Percentiles rank a stretch among this genome's conserved stretches.
Evolutionary conservation across 441 rosid species (phyloP).

Genomic region (California macrophylla): DNA sequence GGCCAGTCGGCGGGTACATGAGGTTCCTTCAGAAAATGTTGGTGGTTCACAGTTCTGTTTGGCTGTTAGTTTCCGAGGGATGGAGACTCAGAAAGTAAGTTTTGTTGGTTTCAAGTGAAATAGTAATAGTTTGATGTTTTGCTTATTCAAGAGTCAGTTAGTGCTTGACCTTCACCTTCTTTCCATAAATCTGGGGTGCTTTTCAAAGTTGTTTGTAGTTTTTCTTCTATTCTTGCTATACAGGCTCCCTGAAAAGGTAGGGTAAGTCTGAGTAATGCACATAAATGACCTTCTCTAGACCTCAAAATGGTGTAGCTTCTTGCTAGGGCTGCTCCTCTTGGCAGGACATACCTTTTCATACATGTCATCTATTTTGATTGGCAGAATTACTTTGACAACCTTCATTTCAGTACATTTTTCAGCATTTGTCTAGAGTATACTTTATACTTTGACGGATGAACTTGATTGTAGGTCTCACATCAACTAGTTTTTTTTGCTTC

Average conservation of each 20-base stretch:
- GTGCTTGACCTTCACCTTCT: background rate
- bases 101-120: constrained; percentile 17
- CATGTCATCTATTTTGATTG: background rate
- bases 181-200: background rate
- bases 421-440: constrained; percentile 1
- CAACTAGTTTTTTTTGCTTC: background rate
- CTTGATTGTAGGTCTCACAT: background rate
- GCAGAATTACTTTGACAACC: background rate
- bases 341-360: background rate
- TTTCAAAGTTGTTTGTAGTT: background rate
- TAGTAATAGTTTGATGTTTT: background rate
- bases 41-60: constrained; percentile 87
- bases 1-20: constrained; percentile 86
- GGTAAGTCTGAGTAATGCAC: background rate
- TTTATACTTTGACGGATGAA: background rate
- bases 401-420: background rate
- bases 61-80: constrained; percentile 73
- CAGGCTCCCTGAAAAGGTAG: background rate
- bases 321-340: background rate
- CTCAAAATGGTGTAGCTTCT: background rate
- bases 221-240: background rate
- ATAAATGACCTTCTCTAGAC: background rate
- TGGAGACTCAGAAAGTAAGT: constrained; percentile 67
- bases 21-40: constrained; percentile 68
- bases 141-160: background rate